These are phyloP conservation scores for Haplosporangium gracile DNA, from an alignment of 192 early-diverging fungal genomes.

Conservation along the genomic window DNA sequence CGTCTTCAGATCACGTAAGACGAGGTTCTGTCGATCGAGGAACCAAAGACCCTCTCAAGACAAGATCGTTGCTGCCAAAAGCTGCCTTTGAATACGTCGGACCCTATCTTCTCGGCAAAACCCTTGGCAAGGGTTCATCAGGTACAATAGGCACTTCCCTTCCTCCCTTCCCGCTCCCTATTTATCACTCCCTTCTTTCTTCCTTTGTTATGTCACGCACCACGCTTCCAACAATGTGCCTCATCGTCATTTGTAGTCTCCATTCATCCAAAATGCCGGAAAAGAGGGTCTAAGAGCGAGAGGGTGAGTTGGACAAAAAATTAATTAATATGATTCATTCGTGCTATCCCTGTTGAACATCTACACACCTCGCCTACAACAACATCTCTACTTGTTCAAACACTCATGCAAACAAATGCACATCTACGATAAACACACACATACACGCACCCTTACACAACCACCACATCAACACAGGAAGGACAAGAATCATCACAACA, in stretches of 20 bases:
- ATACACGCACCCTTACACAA: neutral
- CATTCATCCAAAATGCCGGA: neutral
- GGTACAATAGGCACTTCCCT: constrained; percentile 40
- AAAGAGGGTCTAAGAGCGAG: neutral
- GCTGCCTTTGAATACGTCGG: constrained; percentile 57
- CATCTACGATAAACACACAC: neutral
- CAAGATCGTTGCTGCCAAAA: constrained; percentile 38
- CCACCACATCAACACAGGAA: constrained; percentile 8
- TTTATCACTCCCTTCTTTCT: neutral
- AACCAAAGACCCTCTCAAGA: constrained; percentile 35
- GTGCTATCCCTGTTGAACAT: neutral
- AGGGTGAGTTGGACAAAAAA: neutral
- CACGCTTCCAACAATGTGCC: neutral
- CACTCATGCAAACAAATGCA: neutral
- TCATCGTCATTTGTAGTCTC: neutral
- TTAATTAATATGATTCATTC: constrained; percentile 10
- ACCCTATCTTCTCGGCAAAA: constrained; percentile 63
- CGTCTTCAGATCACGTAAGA: constrained; percentile 18
- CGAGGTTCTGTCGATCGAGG: constrained; percentile 39
- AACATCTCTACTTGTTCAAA: neutral
- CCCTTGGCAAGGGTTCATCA: constrained; percentile 67
- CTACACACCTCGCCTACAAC: neutral
- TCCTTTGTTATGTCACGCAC: neutral
- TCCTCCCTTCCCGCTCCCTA: neutral
- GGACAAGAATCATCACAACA: constrained; percentile 7